Conservation (phyloP, 164 flowering plant genomes). For the Tetracentron sinense region DNA sequence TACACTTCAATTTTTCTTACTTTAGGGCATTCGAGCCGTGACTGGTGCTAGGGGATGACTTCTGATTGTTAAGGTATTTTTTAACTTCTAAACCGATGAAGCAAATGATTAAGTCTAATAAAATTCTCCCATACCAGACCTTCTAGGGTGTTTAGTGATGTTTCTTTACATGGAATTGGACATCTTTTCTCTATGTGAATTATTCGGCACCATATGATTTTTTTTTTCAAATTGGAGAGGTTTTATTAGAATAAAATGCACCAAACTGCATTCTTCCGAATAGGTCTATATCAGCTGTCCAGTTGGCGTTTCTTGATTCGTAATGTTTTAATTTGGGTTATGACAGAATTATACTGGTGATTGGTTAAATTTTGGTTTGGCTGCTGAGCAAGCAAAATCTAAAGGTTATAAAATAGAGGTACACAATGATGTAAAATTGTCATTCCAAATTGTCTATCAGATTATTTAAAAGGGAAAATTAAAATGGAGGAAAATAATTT, state of each 20-base stretch:
- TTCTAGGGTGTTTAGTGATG: background rate
- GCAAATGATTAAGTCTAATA: background rate
- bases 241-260: too few relatives aligned
- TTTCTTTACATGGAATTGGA: background rate
- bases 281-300: background rate
- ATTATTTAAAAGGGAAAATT: background rate
- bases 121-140: background rate
- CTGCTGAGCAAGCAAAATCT: slow-evolving; percentile 94
- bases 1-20: slow-evolving; percentile 12
- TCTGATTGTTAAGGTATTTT: slow-evolving; percentile 83
- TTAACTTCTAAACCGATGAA: background rate
- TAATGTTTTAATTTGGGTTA: slow-evolving; percentile 3
- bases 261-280: background rate
- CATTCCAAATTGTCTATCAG: background rate
- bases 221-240: background rate
- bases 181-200: background rate
- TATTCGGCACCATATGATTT: background rate
- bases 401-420: slow-evolving; percentile 96
- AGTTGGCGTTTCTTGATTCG: slow-evolving; percentile 6
- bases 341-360: slow-evolving; percentile 95
- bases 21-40: slow-evolving; percentile 96
- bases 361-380: slow-evolving; percentile 94
- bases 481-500: background rate
- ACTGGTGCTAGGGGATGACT: slow-evolving; percentile 94
- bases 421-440: background rate